phyloP scores from a whole-genome alignment of 2,329 filamentous ascomycete genomes.

The Cladosporium phlei region DNA sequence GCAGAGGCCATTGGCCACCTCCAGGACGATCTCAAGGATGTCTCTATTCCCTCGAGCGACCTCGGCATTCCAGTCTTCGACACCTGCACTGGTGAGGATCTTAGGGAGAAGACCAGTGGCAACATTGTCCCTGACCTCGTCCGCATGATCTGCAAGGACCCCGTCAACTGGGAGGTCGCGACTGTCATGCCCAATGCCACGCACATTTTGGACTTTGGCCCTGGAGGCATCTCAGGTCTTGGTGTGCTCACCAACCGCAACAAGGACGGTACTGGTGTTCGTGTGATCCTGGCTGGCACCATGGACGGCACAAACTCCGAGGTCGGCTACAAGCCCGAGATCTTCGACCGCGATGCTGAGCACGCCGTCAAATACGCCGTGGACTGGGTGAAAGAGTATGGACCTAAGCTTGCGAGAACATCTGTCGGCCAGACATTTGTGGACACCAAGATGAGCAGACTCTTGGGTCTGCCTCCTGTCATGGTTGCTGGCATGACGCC shows the following conservation, averaged over 20 bases:
- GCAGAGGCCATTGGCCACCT: constrained; percentile 75
- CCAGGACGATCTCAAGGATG: constrained; percentile 77
- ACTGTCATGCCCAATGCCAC: constrained; percentile 87
- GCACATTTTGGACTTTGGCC: constrained; percentile 93
- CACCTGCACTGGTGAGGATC: constrained; percentile 81
- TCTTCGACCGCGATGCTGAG: constrained; percentile 94
- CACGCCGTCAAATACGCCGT: constrained; percentile 91
- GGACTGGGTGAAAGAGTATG: constrained; percentile 97
- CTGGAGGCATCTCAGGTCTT: constrained; percentile 92
- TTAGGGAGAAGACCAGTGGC: constrained; percentile 60
- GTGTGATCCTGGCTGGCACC: constrained; percentile 90
- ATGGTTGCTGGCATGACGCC: constrained; percentile 95
- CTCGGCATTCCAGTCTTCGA: constrained; percentile 84
- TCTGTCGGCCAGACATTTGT: constrained; percentile 86
- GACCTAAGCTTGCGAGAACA: constrained; percentile 85
- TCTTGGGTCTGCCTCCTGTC: constrained; percentile 78
- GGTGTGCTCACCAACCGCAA: constrained; percentile 96
- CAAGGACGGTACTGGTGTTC: constrained; percentile 96
- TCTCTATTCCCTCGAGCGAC: constrained; percentile 67
- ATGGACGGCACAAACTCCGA: constrained; percentile 85
- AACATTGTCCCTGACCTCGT: constrained; percentile 83
- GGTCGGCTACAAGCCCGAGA: constrained; percentile 94
- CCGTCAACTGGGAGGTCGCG: constrained; percentile 93
- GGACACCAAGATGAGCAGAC: constrained; percentile 90
- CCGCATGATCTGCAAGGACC: constrained; percentile 88